Evolutionary conservation across 768 basidiomycete genomes (phyloP).

Genomic region (Macrolepiota fuliginosa): DNA sequence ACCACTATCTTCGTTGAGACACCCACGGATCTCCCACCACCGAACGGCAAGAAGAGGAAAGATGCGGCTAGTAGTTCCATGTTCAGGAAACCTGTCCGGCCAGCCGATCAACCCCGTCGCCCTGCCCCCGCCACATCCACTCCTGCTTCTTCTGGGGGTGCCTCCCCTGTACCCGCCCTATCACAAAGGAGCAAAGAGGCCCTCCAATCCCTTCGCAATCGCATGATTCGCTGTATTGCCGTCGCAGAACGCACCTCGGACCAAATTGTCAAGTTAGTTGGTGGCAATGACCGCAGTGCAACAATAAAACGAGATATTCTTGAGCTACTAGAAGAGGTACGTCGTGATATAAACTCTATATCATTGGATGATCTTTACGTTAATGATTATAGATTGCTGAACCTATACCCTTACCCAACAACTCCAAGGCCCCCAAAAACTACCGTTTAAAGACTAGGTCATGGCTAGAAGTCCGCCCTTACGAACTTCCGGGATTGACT

Average conservation of each 20-base stretch:
- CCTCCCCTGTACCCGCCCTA: slow-evolving; percentile 25
- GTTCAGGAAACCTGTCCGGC: slow-evolving; percentile 38
- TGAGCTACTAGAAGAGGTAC: slow-evolving; percentile 49
- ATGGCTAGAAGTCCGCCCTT: slow-evolving; percentile 73
- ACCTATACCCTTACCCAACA: slow-evolving; percentile 29
- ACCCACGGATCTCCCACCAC: slow-evolving; percentile 35
- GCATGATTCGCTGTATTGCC: slow-evolving; percentile 55
- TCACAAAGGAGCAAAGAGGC: slow-evolving; percentile 17
- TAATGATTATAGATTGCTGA: slow-evolving; percentile 48
- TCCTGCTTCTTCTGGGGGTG: slow-evolving; percentile 19
- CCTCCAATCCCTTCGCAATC: slow-evolving; percentile 28
- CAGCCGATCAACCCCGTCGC: slow-evolving; percentile 23
- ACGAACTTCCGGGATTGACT: slow-evolving; percentile 52
- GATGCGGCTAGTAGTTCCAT: slow-evolving; percentile 27
- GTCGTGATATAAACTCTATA: neutral
- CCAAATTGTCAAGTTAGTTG: slow-evolving; percentile 45
- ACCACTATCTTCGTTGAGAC: slow-evolving; percentile 50
- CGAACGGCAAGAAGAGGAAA: slow-evolving; percentile 37
- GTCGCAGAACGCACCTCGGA: slow-evolving; percentile 47
- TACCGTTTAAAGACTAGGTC: slow-evolving; percentile 56
- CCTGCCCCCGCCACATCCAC: slow-evolving; percentile 24
- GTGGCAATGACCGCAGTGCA: slow-evolving; percentile 33
- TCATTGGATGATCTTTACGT: slow-evolving; percentile 1
- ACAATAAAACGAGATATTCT: slow-evolving; percentile 40
- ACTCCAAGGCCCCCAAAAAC: slow-evolving; percentile 29